Evolutionary conservation across 75 land plant genomes (phyloP).

Genomic region (Azolla pinnata): DNA sequence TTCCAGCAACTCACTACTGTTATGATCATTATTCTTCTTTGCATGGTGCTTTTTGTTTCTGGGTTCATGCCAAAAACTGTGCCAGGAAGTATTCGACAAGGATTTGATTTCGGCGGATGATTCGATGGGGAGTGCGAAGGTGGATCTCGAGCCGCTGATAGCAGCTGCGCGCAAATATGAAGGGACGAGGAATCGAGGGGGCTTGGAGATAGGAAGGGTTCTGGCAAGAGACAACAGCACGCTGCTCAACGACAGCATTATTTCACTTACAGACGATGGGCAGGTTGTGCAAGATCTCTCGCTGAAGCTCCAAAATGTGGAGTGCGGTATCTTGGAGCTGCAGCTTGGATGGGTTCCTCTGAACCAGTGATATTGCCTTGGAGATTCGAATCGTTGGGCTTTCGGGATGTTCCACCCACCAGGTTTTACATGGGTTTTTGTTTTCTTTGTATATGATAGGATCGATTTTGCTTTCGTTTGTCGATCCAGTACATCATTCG

Average conservation of each 20-base stretch:
- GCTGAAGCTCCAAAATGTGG: constrained; percentile 84
- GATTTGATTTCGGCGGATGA: constrained; percentile 89
- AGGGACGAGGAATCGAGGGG: constrained; percentile 32
- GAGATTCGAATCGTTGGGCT: no score
- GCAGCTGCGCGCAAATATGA: constrained; percentile 65
- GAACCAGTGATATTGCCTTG: no score
- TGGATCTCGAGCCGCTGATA: constrained; percentile 83
- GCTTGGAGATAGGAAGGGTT: constrained; percentile 89
- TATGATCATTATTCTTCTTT: neutral
- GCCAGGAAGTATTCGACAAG: constrained; percentile 76
- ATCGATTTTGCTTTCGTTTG: no score
- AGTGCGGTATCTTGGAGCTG: constrained; percentile 61
- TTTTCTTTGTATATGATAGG: no score
- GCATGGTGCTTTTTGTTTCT: no score
- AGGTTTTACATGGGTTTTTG: no score
- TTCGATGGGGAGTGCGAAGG: constrained; percentile 86
- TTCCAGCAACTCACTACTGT: no score
- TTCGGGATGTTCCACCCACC: no score
- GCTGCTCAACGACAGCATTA: constrained; percentile 58
- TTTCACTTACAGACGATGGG: constrained; percentile 57
- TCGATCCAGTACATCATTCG: no score
- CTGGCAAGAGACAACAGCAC: constrained; percentile 77
- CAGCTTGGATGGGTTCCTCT: constrained; percentile 89
- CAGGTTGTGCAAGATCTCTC: constrained; percentile 57
- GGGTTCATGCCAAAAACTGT: no score